A percentile compares a stretch with the other conserved stretches of the same genome.
Evolutionary conservation across 2,329 filamentous ascomycete genomes (phyloP).

Genomic region (Lecanosticta acicola): DNA sequence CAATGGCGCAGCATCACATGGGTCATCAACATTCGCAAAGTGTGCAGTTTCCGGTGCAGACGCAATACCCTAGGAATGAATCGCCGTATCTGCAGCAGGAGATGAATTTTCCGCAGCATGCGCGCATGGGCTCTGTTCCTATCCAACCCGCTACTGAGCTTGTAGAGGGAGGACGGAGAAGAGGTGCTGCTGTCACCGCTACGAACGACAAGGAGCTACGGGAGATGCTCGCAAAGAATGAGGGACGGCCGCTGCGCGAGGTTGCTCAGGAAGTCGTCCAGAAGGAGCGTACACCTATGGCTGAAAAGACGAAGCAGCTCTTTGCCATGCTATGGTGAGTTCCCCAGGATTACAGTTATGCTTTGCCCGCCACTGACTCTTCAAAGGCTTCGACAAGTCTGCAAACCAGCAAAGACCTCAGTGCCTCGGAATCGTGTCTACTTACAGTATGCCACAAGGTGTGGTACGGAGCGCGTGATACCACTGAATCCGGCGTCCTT

Average conservation of each 20-base stretch:
- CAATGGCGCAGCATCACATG: constrained; percentile 9
- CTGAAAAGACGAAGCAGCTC: constrained; percentile 75
- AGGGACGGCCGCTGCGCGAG: constrained; percentile 61
- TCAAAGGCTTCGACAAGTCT: constrained; percentile 65
- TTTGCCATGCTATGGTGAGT: constrained; percentile 84
- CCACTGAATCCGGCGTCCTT: constrained; percentile 96
- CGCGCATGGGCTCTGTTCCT: constrained; percentile 26
- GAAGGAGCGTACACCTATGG: constrained; percentile 73
- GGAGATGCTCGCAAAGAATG: constrained; percentile 65
- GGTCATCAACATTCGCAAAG: constrained; percentile 21
- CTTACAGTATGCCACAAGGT: constrained; percentile 87
- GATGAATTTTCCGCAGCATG: constrained; percentile 23
- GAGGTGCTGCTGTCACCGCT: constrained; percentile 61
- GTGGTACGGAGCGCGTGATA: constrained; percentile 87
- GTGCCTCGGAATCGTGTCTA: constrained; percentile 92
- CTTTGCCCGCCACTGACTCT: constrained; percentile 24
- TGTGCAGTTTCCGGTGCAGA: constrained; percentile 19
- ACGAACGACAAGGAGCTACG: constrained; percentile 79
- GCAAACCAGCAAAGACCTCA: constrained; percentile 70
- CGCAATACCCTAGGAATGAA: constrained; percentile 23
- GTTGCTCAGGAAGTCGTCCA: constrained; percentile 71
- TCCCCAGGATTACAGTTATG: constrained; percentile 1
- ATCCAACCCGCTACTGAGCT: constrained; percentile 25
- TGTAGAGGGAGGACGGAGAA: constrained; percentile 45
- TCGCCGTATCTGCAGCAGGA: constrained; percentile 26